Evolutionary conservation across 345 rosid genomes (phyloP), one percentile per base, ranked within the genome.

Genomic region (Capsella bursapastoris): DNA sequence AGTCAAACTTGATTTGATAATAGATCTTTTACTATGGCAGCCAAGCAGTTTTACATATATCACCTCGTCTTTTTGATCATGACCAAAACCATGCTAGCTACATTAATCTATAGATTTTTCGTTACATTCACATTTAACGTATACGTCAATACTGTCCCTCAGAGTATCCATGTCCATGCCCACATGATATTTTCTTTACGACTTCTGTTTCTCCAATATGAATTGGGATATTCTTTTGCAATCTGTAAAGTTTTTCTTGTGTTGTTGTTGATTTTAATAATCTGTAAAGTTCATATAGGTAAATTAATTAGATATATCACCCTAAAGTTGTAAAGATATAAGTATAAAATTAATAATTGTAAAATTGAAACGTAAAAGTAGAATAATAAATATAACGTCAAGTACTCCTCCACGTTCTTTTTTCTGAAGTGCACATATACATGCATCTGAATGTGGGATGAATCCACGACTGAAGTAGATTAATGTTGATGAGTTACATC

Each of bases 391-490:
- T 52, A 55, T 55, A 57, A 48, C 14, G 38, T 41, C n/a, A 29
- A 50, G 29, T 16, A 16, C 18, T 16, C 4, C 31, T 58, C 66
- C 70, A 66, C 66, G 53, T 57, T 57, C 16, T 18, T 57, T 64
- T 56, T 32, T n/a, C 4, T 40, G 22, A 67, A 67, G 55, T 67
- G 56, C 73, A 61, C 55, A 18, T 18, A 69, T 61, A 61, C 70
- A 62, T 63, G 79, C 75, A 76, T 69, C 62, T 51, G 51, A 44
- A 45, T 56, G 35, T 55, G 52, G 44, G 16, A 52, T 60, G 15
- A 28, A 43, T 68, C 57, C 64, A 62, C 34, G 13, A 32, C 37
- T 51, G 34, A 18, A 64, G 35, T 49, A 69, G 57, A 76, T 25
- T 34, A 63, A 76, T 15, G 66, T 55, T 18, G 22, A 18, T 47